These are phyloP conservation scores for Circinella umbellata DNA, from an alignment of 371 early-diverging fungal species.

Conservation along the genomic window DNA sequence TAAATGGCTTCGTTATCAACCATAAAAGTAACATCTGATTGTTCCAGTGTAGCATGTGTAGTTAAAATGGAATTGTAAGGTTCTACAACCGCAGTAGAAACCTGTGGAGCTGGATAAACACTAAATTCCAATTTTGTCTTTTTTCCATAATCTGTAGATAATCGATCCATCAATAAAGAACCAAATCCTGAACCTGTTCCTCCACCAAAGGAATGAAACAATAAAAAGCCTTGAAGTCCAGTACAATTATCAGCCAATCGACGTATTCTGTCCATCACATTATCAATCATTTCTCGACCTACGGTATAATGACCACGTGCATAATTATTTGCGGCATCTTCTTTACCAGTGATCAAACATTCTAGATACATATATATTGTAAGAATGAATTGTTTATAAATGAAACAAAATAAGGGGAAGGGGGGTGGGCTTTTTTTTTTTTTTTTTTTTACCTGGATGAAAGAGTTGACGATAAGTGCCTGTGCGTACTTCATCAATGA, in stretches of 20 bases:
- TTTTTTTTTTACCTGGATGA: slow-evolving; percentile 78
- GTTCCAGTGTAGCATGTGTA: slow-evolving; percentile 94
- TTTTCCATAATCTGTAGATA: slow-evolving; percentile 96
- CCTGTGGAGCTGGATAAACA: slow-evolving; percentile 98
- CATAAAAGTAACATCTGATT: slow-evolving; percentile 92
- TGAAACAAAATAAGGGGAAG: no score
- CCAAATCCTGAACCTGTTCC: slow-evolving; percentile 99
- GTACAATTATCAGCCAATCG: slow-evolving; percentile 98
- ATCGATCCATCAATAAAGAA: slow-evolving; percentile 94
- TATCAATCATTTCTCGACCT: slow-evolving; percentile 98
- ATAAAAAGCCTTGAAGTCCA: slow-evolving; percentile 95
- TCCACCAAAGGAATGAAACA: slow-evolving; percentile 99
- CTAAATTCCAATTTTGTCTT: slow-evolving; percentile 98
- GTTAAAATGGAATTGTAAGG: slow-evolving; percentile 98
- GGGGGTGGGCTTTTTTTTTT: not conserved
- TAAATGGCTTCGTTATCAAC: slow-evolving; percentile 96
- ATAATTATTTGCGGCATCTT: slow-evolving; percentile 99
- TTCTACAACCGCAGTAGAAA: slow-evolving; percentile 97
- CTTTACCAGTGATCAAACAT: slow-evolving; percentile 98
- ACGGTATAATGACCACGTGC: slow-evolving; percentile 99
- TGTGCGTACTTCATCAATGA: slow-evolving; percentile 95
- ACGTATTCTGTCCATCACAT: slow-evolving; percentile 95
- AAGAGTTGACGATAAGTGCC: slow-evolving; percentile 96
- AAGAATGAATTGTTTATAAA: not conserved
- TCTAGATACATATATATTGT: slow-evolving; percentile 39